phyloP scores from a whole-genome alignment of 495 filamentous ascomycete genomes.

The Achaetomiella virescens region DNA sequence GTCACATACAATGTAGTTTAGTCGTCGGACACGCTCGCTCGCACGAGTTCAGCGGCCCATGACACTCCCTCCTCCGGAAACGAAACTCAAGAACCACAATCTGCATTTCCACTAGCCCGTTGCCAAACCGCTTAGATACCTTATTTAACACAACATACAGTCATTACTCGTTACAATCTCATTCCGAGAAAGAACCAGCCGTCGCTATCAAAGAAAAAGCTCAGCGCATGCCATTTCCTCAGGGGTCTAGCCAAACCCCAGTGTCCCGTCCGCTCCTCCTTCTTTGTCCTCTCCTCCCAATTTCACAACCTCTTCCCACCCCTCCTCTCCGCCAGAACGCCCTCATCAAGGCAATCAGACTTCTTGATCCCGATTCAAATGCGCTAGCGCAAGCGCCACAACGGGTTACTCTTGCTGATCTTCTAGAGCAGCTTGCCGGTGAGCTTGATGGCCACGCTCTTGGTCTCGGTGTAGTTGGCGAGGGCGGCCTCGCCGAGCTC shows the following conservation, averaged over 20 bases:
- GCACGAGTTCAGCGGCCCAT: no score
- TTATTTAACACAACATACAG: neutral
- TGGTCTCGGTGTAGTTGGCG: constrained; percentile 82
- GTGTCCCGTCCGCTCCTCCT: no score
- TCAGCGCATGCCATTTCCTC: neutral
- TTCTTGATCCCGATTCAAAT: neutral
- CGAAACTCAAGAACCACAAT: neutral
- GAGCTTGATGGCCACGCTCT: constrained; percentile 49
- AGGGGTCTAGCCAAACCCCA: neutral
- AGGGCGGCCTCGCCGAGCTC: constrained; percentile 92
- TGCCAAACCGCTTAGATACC: neutral
- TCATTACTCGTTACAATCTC: constrained; percentile 3
- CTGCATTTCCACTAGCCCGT: neutral
- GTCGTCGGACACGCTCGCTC: no score
- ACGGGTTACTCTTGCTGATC: no score
- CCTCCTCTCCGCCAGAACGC: neutral
- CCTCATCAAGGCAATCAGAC: neutral
- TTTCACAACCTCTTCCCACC: no score
- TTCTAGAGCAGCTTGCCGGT: constrained; percentile 18
- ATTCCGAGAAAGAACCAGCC: neutral
- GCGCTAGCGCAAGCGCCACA: neutral
- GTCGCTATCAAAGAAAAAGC: neutral
- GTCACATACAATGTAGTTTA: no score
- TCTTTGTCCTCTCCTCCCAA: no score
- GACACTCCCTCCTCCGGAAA: no score